Evolutionary conservation across 73 alveolate genomes (phyloP), one percentile per base, ranked within the genome.

Genomic region (Blepharisma stoltei): DNA sequence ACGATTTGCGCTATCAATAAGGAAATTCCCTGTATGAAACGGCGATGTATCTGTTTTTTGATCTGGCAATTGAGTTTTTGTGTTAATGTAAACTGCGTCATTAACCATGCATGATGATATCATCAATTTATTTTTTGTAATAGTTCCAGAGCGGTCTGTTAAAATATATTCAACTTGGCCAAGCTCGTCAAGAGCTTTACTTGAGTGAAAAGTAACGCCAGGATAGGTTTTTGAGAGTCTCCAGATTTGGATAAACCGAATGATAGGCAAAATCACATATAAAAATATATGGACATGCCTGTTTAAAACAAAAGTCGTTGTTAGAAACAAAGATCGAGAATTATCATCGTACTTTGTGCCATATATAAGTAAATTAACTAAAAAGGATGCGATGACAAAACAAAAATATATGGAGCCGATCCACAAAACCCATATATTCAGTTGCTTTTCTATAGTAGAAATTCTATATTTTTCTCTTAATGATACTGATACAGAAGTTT

Each of bases 111-210:
- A 60, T 1, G 23, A n/a, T 60, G 14, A 38, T 14, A 38, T 38
- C 18, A 8, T 60, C 14, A 60, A 25, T 25, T 60, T 11, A 60
- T 60, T 60, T 60, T 25, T 25, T 18, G 73, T 60, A 60, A 60
- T n/a, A n/a, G 73, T 60, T 38, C 73, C 73, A 14, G 73, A 14
- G 2, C 23, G 14, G 45, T 60, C 23, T 25, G 23, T 9, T n/a
- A 60, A 8, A 25, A 60, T n/a, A 60, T 60, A 60, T 11, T 60
- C 73, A 11, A 60, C 46, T 14, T 60, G 37, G 2, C 73, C 73
- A 1, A 60, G 73, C 2, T 60, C 73, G 14, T 60, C 73, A 14
- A 60, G 0, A 38, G 14, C 14, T 60, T 60, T 38, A 14, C 46
- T n/a, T n/a, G 14, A 1, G 38, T 60, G 14, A 8, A 60, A 8